These are phyloP conservation scores for Pseudopediastrum boryanum DNA, from an alignment of 139 green algal species.

Conservation along the genomic window DNA sequence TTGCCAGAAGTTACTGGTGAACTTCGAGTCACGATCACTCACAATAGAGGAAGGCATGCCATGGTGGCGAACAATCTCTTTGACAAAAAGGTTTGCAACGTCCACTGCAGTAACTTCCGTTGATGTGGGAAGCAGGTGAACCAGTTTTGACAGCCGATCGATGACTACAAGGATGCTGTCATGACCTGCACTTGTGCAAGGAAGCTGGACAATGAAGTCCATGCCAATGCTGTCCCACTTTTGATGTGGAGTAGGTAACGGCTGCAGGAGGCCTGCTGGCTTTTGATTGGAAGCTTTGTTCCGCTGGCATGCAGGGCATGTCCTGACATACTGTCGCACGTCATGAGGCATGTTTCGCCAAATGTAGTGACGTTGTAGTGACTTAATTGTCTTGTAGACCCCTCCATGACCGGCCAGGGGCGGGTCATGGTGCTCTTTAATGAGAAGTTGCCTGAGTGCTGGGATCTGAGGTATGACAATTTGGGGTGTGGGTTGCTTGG, in stretches of 20 bases:
- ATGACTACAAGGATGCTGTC: slow-evolving; percentile 45
- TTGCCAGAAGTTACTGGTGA: slow-evolving; percentile 47
- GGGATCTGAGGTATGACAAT: not conserved
- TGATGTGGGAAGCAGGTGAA: slow-evolving; percentile 30
- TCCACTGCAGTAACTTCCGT: not conserved
- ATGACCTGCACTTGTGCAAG: slow-evolving; percentile 24
- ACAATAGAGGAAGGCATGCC: slow-evolving; percentile 36
- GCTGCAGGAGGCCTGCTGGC: slow-evolving; percentile 11
- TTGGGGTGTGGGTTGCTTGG: not conserved
- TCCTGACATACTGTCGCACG: not conserved
- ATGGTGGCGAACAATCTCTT: slow-evolving; percentile 38
- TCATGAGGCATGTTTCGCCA: not conserved
- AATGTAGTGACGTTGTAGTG: not conserved
- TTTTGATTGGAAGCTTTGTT: slow-evolving; percentile 4
- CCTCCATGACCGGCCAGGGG: slow-evolving; percentile 11
- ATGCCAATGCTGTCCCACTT: slow-evolving; percentile 1
- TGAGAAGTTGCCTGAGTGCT: not conserved
- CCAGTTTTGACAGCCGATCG: slow-evolving; percentile 53
- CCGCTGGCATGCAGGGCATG: not conserved
- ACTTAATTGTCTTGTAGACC: not conserved
- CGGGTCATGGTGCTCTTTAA: slow-evolving; percentile 8
- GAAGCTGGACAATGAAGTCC: slow-evolving; percentile 41
- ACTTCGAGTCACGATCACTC: slow-evolving; percentile 43
- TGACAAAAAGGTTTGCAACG: slow-evolving; percentile 43
- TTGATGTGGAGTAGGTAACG: not conserved